Conservation (phyloP, 1,139 yeast genomes). For the Arxiozyma telluris region DNA sequence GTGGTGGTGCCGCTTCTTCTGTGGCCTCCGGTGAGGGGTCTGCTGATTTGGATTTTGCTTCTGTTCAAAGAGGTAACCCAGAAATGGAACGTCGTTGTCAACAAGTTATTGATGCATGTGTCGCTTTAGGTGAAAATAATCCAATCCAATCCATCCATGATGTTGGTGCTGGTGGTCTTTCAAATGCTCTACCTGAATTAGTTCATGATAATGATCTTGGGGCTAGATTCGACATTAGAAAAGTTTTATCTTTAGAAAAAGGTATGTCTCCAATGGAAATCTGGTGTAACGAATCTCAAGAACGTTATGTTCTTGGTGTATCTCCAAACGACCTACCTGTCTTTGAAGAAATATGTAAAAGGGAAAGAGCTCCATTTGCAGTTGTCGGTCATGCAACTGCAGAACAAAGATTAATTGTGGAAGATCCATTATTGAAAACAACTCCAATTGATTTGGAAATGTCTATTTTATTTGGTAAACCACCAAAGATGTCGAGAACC, state of each 20-base stretch:
- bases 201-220: constrained; percentile 96
- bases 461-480: constrained; percentile 94
- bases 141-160: constrained; percentile 97
- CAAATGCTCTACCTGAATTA: constrained; percentile 94
- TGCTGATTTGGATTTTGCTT: constrained; percentile 92
- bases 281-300: constrained; percentile 99
- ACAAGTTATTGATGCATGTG: constrained; percentile 93
- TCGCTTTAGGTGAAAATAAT: constrained; percentile 65
- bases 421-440: constrained; percentile 63
- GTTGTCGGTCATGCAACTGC: constrained; percentile 92
- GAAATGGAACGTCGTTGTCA: constrained; percentile 99
- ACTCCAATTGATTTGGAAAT: constrained; percentile 95
- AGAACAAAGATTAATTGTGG: constrained; percentile 73
- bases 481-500: constrained; percentile 88
- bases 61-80: constrained; percentile 98
- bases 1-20: constrained; percentile 99
- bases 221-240: constrained; percentile 85
- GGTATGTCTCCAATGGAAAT: constrained; percentile 99
- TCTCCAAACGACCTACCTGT: constrained; percentile 64
- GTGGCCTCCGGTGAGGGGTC: constrained; percentile 93
- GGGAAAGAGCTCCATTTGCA: constrained; percentile 95
- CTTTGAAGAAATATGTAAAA: constrained; percentile 73
- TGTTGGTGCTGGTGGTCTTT: constrained; percentile 98
- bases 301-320: constrained; percentile 91
- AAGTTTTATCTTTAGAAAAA: constrained; percentile 84